Evolutionary conservation across 345 rosid species (phyloP), one percentile per base, ranked within the genome.

Genomic region (Arabis hirsuta): DNA sequence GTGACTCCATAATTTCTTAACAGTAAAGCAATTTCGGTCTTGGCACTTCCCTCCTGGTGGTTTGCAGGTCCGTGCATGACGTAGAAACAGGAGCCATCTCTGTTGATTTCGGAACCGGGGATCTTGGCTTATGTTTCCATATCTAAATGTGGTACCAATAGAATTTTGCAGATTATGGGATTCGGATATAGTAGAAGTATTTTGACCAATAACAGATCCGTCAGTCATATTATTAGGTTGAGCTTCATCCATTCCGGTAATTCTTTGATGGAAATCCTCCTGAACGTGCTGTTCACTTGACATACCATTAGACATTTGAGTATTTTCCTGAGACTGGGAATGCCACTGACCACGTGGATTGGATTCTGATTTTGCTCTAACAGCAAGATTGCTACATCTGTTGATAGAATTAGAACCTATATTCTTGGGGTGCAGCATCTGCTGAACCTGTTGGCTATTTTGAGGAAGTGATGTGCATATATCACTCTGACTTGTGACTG

Each of bases 21-120:
- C 96, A 45, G 76, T 82, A 52, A 79, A 64, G 55, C 99, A 91
- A 77, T 86, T 73, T 63, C n/a, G 61, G 9, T 82, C 93, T 34
- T 43, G 85, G 78, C 99, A 95, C 80, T 83, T 86, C 66, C 96
- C 99, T 81, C 86, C 96, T 22, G 94, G 87, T 34, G 89, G 84
- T 62, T 86, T 65, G 80, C 99, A 95, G 64, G 76, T 66, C 34
- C 90, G 88, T 53, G 99, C 97, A 86, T 95, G 99, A 55, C 86
- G 81, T 76, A 95, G 76, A 76, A 91, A 84, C 81, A 95, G 75
- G 72, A 95, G 90, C 99, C 99, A 95, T 71, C 75, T 88, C 78
- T 80, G 84, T 76, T 95, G 99, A 72, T 85, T 81, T 59, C 81
- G 81, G 58, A 82, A 88, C 70, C 84, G 88, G 55, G 76, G 80